phyloP scores from a whole-genome alignment of 2,329 filamentous ascomycete species.

The Apiospora arundinis region DNA sequence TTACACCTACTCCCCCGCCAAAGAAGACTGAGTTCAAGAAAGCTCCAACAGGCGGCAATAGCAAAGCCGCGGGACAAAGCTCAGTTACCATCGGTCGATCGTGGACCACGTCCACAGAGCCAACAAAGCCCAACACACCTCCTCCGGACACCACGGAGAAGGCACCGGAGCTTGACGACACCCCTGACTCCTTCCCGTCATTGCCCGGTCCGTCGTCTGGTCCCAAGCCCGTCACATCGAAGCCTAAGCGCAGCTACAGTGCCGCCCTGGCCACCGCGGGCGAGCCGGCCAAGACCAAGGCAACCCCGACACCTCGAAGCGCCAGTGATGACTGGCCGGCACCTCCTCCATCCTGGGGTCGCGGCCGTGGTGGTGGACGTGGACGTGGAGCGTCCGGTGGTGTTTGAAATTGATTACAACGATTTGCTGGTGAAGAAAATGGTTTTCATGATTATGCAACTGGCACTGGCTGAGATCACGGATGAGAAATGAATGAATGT shows the following conservation, averaged over 20 bases:
- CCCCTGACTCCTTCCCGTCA: background rate
- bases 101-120: background rate
- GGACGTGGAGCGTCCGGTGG: too few species aligned
- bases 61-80: background rate
- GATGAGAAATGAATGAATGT: too few species aligned
- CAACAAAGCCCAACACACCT: background rate
- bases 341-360: background rate
- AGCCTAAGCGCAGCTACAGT: background rate
- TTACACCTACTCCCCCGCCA: background rate
- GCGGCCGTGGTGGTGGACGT: background rate
- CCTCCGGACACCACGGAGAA: background rate
- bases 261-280: background rate
- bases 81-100: background rate
- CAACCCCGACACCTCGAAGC: background rate
- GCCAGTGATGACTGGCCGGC: background rate
- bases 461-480: too few species aligned
- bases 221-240: background rate
- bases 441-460: too few species aligned
- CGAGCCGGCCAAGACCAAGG: background rate
- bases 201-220: background rate
- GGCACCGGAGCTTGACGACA: too few species aligned
- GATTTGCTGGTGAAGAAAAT: too few species aligned
- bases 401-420: too few species aligned
- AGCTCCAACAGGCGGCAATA: too few species aligned
- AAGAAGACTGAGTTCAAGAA: background rate